Base-by-base conservation (phyloP, 164 flowering plant species). In the Hamamelis virginiana region DNA sequence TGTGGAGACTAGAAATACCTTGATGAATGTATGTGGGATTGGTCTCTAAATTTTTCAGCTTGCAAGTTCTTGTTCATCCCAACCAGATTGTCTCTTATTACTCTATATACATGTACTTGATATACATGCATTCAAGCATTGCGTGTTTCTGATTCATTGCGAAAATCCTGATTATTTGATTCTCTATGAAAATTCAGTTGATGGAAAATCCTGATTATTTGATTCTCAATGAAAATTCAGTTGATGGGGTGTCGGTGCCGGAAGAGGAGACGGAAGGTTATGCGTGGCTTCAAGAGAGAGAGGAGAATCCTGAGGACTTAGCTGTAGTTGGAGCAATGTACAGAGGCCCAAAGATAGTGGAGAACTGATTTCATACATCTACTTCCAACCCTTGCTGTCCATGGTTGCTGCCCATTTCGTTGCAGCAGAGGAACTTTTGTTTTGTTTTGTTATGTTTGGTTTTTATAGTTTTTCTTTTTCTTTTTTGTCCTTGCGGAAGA, bases 271-370 rank as follows among this genome's bases (percentile, higher is more conserved):
- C 45, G 61, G 81, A 70, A 16, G 53, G 60, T 0, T 64, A 77
- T 58, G 82, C 81, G 22, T 87, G 91, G 89, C 89, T 87, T 4
- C 64, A 79, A 69, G 87, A 84, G 81, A 74, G 81, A 69, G 89
- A 77, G 38, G 89, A 77, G 38, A 66, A 69, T 22, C 84, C 81
- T 0, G 80, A 75, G 64, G 89, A 85, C 22, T 71, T 84, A 28
- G 52, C 70, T 4, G 82, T 85, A 14, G 75, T 69, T 52, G 86
- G 87, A 75, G 80, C 74, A 21, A 0, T 14, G 51, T 87, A 87
- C 69, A 66, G 33, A 25, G 91, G 91, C 43, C 91, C 88, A 23
- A 67, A 68, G 76, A 78, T 87, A 5, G 70, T 78, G 44, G 71
- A 75, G 59, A 59, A 67, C 0, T 79, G 71, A 77, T 25, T 45